Evolutionary conservation across 345 rosid genomes (phyloP), one percentile per base, ranked within the genome.

Genomic region (Hibiscus syriacus): DNA sequence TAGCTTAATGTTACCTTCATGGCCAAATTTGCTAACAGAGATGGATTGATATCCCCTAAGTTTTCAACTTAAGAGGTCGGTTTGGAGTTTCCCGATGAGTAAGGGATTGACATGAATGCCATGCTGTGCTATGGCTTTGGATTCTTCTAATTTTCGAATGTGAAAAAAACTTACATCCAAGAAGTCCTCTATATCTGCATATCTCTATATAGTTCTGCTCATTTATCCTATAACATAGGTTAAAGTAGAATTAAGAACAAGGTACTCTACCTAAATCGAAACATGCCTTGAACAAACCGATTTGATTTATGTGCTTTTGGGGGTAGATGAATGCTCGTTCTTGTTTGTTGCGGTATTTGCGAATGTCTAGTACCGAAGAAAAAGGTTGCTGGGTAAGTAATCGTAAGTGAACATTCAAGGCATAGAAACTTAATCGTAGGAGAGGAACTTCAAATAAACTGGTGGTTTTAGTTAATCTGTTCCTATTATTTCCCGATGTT

Each of bases 191-290:
- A 12, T 6, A 48, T 6, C n/a, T 50, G 43, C 26, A 34, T 17
- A 58, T 2, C 10, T 36, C n/a, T 60, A 34, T 32, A 16, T 1
- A 3, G 13, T 23, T 39, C 25, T 16, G 50, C 20, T 23, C 29
- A 38, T 39, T 13, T 14, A 5, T 38, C 11, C 12, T 60, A 11
- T 7, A 19, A 2, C 22, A 19, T 11, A 19, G 30, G 20, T 23
- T 17, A 41, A 41, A 62, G 20, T 62, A 13, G 52, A 41, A 62
- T 2, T 39, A 62, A 60, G 66, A 62, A 22, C 34, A 43, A 68
- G 66, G 22, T 64, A 39, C 58, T 39, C 38, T 25, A 48, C 72
- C 57, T 4, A 38, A 58, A 41, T 64, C 59, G 22, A 45, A 16
- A 16, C n/a, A 9, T 46, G 6, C 19, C 52, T n/a, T n/a, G 19